A percentile compares a stretch with the other conserved stretches of the same genome.
phyloP scores from a whole-genome alignment of 331 rosid species.

The Quercus lobata region DNA sequence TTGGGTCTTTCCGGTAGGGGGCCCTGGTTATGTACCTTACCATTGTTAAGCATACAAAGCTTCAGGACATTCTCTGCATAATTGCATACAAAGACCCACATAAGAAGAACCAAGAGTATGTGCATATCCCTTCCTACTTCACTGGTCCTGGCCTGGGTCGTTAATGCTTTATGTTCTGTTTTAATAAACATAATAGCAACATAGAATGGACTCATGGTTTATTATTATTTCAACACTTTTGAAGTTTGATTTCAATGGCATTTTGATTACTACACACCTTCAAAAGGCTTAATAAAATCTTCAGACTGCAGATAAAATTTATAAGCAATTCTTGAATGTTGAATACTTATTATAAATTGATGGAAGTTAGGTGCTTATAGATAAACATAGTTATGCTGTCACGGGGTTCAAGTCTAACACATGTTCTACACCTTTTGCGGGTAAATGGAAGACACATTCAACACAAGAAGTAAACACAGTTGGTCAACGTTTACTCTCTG shows the following conservation, averaged over 20 bases:
- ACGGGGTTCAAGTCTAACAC: constrained; percentile 3
- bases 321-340: background rate
- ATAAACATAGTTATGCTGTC: background rate
- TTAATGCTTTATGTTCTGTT: background rate
- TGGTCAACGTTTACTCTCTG: no score
- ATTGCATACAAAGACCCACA: background rate
- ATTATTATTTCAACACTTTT: background rate
- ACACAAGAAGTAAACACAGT: no score
- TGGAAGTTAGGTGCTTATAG: no score
- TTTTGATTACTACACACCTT: background rate
- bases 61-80: background rate
- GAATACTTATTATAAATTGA: background rate
- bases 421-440: background rate
- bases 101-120: background rate
- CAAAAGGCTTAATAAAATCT: background rate
- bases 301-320: background rate
- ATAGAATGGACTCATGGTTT: background rate
- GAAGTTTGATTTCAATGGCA: background rate
- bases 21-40: background rate
- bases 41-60: background rate
- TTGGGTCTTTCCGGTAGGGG: background rate
- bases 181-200: background rate
- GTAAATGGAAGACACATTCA: background rate
- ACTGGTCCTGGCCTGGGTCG: background rate
- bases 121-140: background rate